Evolutionary conservation across 306 rosid genomes (phyloP), one percentile per base, ranked within the genome.

Genomic region (Cucurbita maxima): DNA sequence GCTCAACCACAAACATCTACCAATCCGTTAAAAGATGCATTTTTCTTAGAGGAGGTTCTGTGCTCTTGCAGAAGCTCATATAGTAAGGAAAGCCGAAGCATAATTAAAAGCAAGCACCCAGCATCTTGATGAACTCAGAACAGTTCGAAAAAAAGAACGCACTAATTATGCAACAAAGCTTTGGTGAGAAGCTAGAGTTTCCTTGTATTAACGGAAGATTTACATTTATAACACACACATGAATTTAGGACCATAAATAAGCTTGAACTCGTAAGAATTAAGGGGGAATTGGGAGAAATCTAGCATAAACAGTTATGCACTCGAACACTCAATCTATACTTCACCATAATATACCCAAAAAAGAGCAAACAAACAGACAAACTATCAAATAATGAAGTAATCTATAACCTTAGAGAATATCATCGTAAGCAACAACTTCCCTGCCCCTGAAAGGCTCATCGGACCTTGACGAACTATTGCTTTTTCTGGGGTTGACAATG

Each of bases 391-490:
- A 30, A 12, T 34, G 25, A 36, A 10, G 57, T 78, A 44, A 76
- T 48, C 70, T 50, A 18, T 38, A 25, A 41, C 40, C 43, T 82
- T 78, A 89, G 80, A 90, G 76, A 73, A 93, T 84, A 71, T 90
- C 98, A 79, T 93, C 96, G 78, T 93, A 93, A 47, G 92, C 96
- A 72, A 93, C 79, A 43, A 90, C 87, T 87, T 93, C 93, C 80
- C 96, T 83, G 45, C 89, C 88, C 81, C 64, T 78, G 59, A 77
- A 83, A 80, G 96, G 93, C 61, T 68, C 87, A 19, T 90, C 84
- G 12, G 76, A 78, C 58, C 40, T 82, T 14, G 88, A 81, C 30
- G 55, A 73, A 80, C 73, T 69, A 9, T 70, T 80, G 60, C 61
- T 79, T 34, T 22, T 83, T 74, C 73, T 83, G 55, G 96, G 84